Percentiles rank a stretch among this genome's conserved stretches.
These are phyloP conservation scores for Lophium mytilinum DNA, from an alignment of 495 filamentous ascomycete species.

Conservation along the genomic window DNA sequence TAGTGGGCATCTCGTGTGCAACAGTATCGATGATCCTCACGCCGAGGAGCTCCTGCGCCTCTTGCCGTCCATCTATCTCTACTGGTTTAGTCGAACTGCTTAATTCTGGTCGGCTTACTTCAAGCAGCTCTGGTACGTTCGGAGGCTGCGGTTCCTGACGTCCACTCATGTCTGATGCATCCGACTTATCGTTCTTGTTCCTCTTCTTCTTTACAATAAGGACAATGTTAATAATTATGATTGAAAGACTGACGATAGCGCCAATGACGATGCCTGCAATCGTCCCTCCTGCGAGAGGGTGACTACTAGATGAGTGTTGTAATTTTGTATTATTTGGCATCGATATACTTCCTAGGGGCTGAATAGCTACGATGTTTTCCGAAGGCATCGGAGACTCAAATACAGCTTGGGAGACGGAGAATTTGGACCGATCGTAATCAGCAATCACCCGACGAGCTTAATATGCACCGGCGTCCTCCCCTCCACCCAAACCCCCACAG, in stretches of 20 bases:
- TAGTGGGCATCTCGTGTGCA: too few species aligned
- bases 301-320: background rate
- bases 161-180: too few species aligned
- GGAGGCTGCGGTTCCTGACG: too few species aligned
- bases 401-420: constrained; percentile 1
- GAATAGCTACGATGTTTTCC: constrained; percentile 31
- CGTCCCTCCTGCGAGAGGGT: background rate
- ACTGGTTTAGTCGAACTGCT: too few species aligned
- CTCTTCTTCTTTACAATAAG: too few species aligned
- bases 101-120: too few species aligned
- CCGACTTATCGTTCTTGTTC: too few species aligned
- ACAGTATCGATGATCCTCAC: too few species aligned
- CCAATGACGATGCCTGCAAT: constrained; percentile 10
- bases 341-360: background rate
- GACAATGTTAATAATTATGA: background rate
- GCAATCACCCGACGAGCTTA: background rate
- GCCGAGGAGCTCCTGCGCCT: too few species aligned
- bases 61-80: too few species aligned
- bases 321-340: too few species aligned
- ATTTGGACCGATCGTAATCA: constrained; percentile 1
- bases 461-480: background rate
- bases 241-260: background rate
- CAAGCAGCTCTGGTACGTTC: too few species aligned
- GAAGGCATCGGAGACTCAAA: constrained; percentile 28
- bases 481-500: background rate